Evolutionary conservation across 345 rosid species (phyloP), one percentile per base, ranked within the genome.

Genomic region (Salix udensis): DNA sequence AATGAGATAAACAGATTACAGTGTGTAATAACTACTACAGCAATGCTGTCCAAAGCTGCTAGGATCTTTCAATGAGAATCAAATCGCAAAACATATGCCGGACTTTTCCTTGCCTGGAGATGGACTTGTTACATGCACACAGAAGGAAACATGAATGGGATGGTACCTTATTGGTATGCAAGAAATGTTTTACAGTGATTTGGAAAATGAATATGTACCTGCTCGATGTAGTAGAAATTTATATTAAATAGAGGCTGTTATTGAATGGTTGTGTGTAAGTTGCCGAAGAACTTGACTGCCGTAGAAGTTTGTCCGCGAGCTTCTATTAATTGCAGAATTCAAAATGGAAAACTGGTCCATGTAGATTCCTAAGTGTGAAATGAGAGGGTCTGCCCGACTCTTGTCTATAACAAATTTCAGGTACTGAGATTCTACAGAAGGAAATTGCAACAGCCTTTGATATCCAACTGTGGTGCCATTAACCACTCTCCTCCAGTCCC

Each of bases 381-480:
- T 83, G 23, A 93, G 92, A 1, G 98, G 97, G n/a, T 88, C 94
- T 4, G 85, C 87, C n/a, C 97, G 84, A 12, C 91, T 86, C 78
- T 82, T 76, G 68, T 85, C 89, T 30, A 91, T 79, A 7, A 89
- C 97, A 34, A 95, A 82, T 82, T 89, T 91, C 76, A 91, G 73
- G 67, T 72, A 83, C 83, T 52, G 83, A 21, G 94, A 76, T 76
- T 82, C 15, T 36, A 85, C 88, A 0, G 74, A 82, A 2, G 85
- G 88, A 70, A 95, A 93, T 70, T 39, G 85, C 80, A 95, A 39
- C 53, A 91, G 85, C 83, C 96, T 88, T 66, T 87, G 85, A 78
- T 87, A 85, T 70, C 98, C 98, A 14, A 93, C 89, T 0, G 98
- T 95, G 4, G 93, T 91, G 78, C 92, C 97, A 4, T 52, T 80